Percentiles rank a stretch among this genome's conserved stretches.
Evolutionary conservation across 108 stramenopile genomes (phyloP).

Genomic region (Conticribra guillardii): DNA sequence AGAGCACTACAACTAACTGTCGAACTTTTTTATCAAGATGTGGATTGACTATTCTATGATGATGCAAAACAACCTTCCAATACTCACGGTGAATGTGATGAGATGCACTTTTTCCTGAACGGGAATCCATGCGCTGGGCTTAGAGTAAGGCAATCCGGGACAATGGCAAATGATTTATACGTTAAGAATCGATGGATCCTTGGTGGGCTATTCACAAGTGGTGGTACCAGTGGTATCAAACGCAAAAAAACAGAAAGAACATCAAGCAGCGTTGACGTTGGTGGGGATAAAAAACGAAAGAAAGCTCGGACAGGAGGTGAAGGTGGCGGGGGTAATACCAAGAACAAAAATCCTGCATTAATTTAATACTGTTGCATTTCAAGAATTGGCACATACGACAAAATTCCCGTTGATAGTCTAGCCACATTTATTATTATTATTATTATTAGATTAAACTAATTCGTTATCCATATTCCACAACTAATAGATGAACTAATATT

Average conservation of each 20-base stretch:
- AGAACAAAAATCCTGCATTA: conserved; percentile 58
- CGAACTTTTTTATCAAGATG: too few species aligned
- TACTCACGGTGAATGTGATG: conserved; percentile 31
- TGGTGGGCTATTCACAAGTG: conserved; percentile 67
- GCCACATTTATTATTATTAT: too few species aligned
- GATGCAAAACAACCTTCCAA: conserved; percentile 25
- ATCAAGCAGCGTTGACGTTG: conserved; percentile 5
- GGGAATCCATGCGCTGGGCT: conserved; percentile 82
- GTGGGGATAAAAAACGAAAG: conserved; percentile 16
- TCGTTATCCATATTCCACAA: too few species aligned
- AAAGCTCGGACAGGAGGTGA: conserved; percentile 14
- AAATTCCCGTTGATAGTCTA: too few species aligned
- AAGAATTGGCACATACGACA: too few species aligned
- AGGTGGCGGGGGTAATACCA: conserved; percentile 30
- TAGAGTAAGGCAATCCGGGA: conserved; percentile 87
- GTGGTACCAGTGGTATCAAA: not conserved
- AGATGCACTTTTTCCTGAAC: conserved; percentile 59
- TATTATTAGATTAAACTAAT: too few species aligned
- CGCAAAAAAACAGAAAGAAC: conserved; percentile 5
- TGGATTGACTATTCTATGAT: too few species aligned
- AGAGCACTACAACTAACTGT: too few species aligned
- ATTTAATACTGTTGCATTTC: conserved; percentile 28
- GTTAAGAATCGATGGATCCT: conserved; percentile 88
- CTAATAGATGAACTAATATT: too few species aligned
- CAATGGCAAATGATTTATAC: conserved; percentile 91